Evolutionary conservation across 208 protist genomes (phyloP).

Genomic region (Wallacemonas sp.): DNA sequence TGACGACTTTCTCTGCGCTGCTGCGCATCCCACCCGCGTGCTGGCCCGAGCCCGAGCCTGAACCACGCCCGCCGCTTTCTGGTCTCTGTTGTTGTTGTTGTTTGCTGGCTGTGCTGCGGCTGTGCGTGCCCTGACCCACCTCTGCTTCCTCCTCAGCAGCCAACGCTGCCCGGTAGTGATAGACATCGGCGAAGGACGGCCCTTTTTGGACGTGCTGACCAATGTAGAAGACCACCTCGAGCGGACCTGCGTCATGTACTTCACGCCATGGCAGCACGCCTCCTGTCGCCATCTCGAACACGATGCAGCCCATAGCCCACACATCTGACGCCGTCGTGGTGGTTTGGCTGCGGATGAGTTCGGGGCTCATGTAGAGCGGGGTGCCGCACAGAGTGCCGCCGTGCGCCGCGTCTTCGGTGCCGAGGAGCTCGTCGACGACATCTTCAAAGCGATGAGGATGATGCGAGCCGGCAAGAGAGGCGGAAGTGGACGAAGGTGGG

Average conservation of each 20-base stretch:
- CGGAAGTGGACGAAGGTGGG: too few relatives aligned
- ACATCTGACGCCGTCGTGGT: conserved; percentile 81
- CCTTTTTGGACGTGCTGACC: conserved; percentile 29
- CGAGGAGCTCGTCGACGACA: conserved; percentile 11
- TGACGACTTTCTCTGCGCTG: too few relatives aligned
- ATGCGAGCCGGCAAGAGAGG: too few relatives aligned
- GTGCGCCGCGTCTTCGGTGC: not conserved
- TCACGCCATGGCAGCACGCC: conserved; percentile 70
- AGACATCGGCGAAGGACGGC: conserved; percentile 44
- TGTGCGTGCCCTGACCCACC: not conserved
- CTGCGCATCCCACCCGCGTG: conserved; percentile 3
- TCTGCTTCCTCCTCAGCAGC: conserved; percentile 17
- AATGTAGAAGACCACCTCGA: conserved; percentile 68
- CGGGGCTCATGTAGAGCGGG: conserved; percentile 86
- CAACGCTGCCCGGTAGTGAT: conserved; percentile 16
- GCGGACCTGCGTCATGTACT: conserved; percentile 42
- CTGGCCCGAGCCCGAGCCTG: too few relatives aligned
- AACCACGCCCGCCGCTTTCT: not conserved
- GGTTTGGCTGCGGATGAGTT: conserved; percentile 62
- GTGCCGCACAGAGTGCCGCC: conserved; percentile 59
- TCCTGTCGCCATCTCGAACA: conserved; percentile 90
- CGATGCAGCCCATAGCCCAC: conserved; percentile 87
- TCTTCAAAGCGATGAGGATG: not conserved
- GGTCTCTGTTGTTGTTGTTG: not conserved
- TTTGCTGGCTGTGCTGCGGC: not conserved